Percentiles rank a stretch among this genome's conserved stretches.
Evolutionary conservation across 345 rosid species (phyloP).

Genomic region (Corchorus olitorius): DNA sequence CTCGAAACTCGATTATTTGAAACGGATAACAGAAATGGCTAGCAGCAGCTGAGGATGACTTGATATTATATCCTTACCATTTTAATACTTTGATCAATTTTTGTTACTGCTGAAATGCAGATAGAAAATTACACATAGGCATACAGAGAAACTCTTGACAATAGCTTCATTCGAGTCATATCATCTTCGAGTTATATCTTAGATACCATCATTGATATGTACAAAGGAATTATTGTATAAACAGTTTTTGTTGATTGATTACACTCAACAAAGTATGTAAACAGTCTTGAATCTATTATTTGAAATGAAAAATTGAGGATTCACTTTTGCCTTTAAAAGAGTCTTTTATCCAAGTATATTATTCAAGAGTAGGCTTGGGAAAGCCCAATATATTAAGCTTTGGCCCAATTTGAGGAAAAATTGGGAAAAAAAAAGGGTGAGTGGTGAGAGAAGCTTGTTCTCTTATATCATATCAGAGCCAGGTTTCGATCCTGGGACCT

Average conservation of each 20-base stretch:
- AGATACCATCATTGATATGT: background rate
- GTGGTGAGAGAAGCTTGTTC: background rate
- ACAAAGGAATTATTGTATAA: background rate
- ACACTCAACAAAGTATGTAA: background rate
- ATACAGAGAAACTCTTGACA: background rate
- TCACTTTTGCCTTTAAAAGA: background rate
- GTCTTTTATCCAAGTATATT: background rate
- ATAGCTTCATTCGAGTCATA: background rate
- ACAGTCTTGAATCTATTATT: background rate
- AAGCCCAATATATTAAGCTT: background rate
- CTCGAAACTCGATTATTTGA: background rate
- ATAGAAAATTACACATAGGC: background rate
- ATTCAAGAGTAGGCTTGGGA: background rate
- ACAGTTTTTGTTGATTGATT: background rate
- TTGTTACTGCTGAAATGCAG: background rate
- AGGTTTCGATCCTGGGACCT: conserved; percentile 73
- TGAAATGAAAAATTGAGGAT: background rate
- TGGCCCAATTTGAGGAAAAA: background rate
- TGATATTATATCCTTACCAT: background rate
- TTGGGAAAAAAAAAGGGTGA: background rate
- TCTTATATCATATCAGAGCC: conserved; percentile 40
- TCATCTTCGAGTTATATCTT: background rate
- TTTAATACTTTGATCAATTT: background rate
- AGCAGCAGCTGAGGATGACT: background rate
- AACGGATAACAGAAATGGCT: background rate